These are phyloP conservation scores for Epichloe scottii DNA, from an alignment of 2,329 filamentous ascomycete species.

Conservation along the genomic window DNA sequence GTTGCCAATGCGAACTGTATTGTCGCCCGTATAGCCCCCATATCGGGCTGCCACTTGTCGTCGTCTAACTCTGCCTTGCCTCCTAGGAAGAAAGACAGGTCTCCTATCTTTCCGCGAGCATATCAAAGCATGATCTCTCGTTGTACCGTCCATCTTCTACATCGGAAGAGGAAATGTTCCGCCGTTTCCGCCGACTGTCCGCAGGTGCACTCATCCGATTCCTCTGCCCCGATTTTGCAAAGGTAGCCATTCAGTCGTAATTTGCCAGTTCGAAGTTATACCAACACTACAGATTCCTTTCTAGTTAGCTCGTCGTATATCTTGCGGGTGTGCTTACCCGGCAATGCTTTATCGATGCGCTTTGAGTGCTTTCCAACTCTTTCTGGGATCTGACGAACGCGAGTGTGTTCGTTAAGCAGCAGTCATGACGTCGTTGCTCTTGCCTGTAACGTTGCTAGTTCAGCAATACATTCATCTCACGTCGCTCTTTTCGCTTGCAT, in stretches of 20 bases:
- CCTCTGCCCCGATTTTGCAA: slow-evolving; percentile 4
- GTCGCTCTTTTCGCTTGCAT: too few relatives aligned
- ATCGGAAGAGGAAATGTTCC: slow-evolving; percentile 5
- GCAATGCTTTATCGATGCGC: slow-evolving; percentile 5
- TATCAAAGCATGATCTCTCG: neutral
- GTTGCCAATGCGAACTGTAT: slow-evolving; percentile 7
- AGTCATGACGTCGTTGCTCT: too few relatives aligned
- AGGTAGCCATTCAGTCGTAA: slow-evolving; percentile 3
- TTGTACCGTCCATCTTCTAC: neutral
- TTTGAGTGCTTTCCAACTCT: slow-evolving; percentile 6
- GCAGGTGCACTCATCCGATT: slow-evolving; percentile 2
- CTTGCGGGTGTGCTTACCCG: slow-evolving; percentile 3
- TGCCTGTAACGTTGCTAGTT: too few relatives aligned
- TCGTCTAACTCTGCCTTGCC: slow-evolving; percentile 4
- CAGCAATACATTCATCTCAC: too few relatives aligned
- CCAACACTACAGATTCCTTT: slow-evolving; percentile 2
- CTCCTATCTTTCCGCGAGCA: neutral
- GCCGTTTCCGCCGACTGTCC: slow-evolving; percentile 4
- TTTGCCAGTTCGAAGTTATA: slow-evolving; percentile 5
- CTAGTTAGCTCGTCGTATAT: slow-evolving; percentile 3
- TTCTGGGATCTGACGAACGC: neutral
- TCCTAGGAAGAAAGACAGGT: slow-evolving; percentile 7
- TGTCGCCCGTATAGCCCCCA: slow-evolving; percentile 3
- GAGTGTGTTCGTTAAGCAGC: too few relatives aligned
- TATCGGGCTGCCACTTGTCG: slow-evolving; percentile 3